Percentiles rank a stretch among this genome's conserved stretches.
phyloP scores from a whole-genome alignment of 331 rosid species.

The Cucumis variabilis region DNA sequence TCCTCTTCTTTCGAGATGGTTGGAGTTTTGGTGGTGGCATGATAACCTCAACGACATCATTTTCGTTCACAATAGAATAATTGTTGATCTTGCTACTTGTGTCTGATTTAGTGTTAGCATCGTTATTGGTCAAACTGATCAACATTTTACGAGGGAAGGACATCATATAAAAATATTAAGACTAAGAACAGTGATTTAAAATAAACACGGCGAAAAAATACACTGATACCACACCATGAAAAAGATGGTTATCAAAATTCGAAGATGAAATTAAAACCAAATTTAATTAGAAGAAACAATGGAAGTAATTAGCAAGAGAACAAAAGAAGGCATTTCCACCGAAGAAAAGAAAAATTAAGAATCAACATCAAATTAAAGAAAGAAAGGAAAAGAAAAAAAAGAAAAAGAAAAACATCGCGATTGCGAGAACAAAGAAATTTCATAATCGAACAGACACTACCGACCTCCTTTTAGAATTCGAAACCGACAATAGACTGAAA shows the following conservation, averaged over 20 bases:
- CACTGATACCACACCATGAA: too few species aligned
- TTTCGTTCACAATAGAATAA: too few species aligned
- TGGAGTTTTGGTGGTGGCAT: too few species aligned
- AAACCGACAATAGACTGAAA: background rate
- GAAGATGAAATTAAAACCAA: constrained; percentile 2
- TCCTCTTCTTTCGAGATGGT: too few species aligned
- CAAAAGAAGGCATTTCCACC: background rate
- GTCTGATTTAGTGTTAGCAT: too few species aligned
- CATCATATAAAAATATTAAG: too few species aligned
- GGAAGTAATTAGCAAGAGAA: background rate
- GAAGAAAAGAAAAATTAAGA: background rate
- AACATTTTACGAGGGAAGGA: too few species aligned
- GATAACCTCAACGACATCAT: too few species aligned
- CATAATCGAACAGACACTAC: background rate
- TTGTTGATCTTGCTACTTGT: too few species aligned
- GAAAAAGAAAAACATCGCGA: background rate
- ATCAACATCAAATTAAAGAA: background rate
- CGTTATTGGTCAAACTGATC: too few species aligned
- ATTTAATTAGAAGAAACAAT: background rate
- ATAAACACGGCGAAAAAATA: background rate
- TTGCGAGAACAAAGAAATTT: background rate
- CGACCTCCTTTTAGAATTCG: background rate
- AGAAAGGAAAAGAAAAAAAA: too few species aligned
- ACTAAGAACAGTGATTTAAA: background rate
- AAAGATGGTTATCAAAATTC: too few species aligned